These are phyloP conservation scores for Periglandula ipomoeae DNA, from an alignment of 2,329 filamentous ascomycete genomes.

Conservation along the genomic window DNA sequence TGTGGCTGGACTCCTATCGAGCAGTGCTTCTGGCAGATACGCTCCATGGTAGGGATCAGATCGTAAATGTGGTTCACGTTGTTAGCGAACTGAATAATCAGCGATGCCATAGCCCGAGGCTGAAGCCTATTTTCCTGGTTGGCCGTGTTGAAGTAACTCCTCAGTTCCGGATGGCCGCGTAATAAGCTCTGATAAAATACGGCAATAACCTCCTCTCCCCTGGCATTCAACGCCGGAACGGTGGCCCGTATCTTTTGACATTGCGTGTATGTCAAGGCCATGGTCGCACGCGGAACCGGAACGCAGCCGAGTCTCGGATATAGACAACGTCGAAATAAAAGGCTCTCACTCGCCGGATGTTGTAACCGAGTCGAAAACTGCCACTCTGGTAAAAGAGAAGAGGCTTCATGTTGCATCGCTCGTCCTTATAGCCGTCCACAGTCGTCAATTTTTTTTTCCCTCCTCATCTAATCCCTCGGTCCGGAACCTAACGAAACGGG, in stretches of 20 bases:
- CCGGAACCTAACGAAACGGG: not conserved
- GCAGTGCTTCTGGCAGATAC: conserved; percentile 63
- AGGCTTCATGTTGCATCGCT: too few species aligned
- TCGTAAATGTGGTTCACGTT: conserved; percentile 58
- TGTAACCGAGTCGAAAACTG: too few species aligned
- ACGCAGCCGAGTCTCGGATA: too few species aligned
- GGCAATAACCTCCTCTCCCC: conserved; percentile 60
- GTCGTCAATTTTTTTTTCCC: not conserved
- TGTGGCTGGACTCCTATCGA: conserved; percentile 59
- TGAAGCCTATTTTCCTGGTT: conserved; percentile 28
- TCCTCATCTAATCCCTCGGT: not conserved
- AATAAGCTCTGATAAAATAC: conserved; percentile 66
- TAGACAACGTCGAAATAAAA: too few species aligned
- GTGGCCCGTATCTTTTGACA: conserved; percentile 59
- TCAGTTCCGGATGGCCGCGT: conserved; percentile 53
- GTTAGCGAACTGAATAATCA: conserved; percentile 59
- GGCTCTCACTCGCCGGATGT: too few species aligned
- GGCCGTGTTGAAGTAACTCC: conserved; percentile 56
- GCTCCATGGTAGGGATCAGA: conserved; percentile 43
- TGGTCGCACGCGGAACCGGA: conserved; percentile 13
- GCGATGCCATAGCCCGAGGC: conserved; percentile 24
- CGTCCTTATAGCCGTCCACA: not conserved
- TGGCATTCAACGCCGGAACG: conserved; percentile 56
- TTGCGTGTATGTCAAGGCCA: conserved; percentile 44
- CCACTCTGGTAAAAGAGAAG: too few species aligned